These are phyloP conservation scores for Neobulgaria alba DNA, from an alignment of 2,329 filamentous ascomycete species.

Conservation along the genomic window DNA sequence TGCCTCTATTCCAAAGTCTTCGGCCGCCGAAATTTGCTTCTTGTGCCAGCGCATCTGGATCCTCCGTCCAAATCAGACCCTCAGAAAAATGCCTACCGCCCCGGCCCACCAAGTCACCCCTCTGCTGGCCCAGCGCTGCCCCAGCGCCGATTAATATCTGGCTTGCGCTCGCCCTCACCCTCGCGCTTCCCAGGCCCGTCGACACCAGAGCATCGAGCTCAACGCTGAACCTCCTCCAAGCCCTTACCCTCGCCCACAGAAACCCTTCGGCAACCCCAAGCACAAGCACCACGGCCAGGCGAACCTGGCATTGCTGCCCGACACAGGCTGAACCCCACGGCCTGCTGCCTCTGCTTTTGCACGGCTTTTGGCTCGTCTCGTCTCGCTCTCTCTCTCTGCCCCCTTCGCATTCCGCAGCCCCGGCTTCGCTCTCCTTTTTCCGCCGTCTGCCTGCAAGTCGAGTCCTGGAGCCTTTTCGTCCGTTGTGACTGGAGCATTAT, in stretches of 20 bases:
- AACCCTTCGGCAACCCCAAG: background rate
- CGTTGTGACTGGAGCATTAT: constrained; percentile 4
- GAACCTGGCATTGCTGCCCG: constrained; percentile 25
- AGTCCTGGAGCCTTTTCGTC: background rate
- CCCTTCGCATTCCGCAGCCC: background rate
- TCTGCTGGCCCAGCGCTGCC: background rate
- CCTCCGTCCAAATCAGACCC: background rate
- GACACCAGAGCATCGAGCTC: too few relatives aligned
- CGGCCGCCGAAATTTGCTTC: constrained; percentile 1
- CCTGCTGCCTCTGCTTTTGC: too few relatives aligned
- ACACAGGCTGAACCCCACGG: constrained; percentile 21
- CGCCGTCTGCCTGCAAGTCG: background rate
- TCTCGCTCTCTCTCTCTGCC: background rate
- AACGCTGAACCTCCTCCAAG: too few relatives aligned
- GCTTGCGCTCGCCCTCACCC: too few relatives aligned
- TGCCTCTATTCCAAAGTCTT: background rate
- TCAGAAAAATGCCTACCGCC: background rate
- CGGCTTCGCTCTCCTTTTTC: background rate
- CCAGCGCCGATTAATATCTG: background rate
- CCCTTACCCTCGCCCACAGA: background rate
- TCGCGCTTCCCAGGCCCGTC: too few relatives aligned
- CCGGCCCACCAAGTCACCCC: background rate
- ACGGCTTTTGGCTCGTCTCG: too few relatives aligned
- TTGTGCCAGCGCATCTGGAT: constrained; percentile 2
- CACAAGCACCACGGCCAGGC: too few relatives aligned